Evolutionary conservation across 306 rosid genomes (phyloP), one percentile per base, ranked within the genome.

Genomic region (Potentilla sterilis): DNA sequence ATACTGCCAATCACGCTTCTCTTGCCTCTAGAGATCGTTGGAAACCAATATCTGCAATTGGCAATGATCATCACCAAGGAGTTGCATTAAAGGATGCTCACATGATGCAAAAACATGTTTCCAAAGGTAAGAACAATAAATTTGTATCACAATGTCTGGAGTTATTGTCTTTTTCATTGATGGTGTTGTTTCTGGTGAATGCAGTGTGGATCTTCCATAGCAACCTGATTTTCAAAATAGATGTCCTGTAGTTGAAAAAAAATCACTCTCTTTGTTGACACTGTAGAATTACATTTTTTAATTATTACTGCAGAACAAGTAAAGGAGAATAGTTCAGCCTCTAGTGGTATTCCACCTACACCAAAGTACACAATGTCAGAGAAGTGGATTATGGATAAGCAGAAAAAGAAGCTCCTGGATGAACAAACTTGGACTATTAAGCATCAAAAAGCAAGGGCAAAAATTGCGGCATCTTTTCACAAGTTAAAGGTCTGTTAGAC

Each of bases 341-440:
- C 86, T 64, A 35, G 88, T 75, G 89, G 89, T 78, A 66, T 85
- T 70, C 81, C 83, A 47, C 66, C 77, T 46, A 79, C 96, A 83
- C 88, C 92, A 58, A 96, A 85, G 84, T 82, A 81, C 84, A 90
- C 99, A 2, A 90, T 96, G 99, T 90, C 91, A 61, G 96, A 91
- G 85, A 96, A 83, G 80, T 96, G 96, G 90, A 82, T 90, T 67
- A 81, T 96, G 88, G 97, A 88, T 83, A 92, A 81, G 69, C 96
- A 91, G 86, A 90, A 81, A 84, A 87, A 85, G 90, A 88, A 90
- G 85, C 88, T 54, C 82, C 76, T 80, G 73, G 79, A 73, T 72
- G 91, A 91, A 81, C 93, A 82, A 83, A 87, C 82, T 52, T 87
- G 94, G 92, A 72, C 76, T 72, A 85, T 82, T 43, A 92, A 92